These are phyloP conservation scores for Aspergillus eucalypticola DNA, from an alignment of 2,329 filamentous ascomycete genomes.

Conservation along the genomic window DNA sequence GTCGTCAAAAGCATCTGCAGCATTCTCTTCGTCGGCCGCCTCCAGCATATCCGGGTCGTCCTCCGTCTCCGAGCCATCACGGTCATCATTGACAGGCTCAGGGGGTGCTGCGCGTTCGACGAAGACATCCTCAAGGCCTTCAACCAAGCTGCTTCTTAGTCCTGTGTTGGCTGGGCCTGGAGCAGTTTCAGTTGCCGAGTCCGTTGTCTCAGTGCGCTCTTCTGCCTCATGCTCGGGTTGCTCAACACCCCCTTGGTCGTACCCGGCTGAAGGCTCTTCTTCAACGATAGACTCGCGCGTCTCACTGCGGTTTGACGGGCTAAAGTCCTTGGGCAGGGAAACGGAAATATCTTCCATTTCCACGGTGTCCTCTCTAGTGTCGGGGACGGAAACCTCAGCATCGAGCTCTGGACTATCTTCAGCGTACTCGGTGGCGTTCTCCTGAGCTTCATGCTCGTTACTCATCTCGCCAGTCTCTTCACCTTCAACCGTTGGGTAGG, in stretches of 20 bases:
- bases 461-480: neutral
- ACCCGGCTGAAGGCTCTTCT: neutral
- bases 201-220: neutral
- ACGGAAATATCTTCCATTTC: neutral
- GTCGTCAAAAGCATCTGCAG: neutral
- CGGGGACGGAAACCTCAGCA: neutral
- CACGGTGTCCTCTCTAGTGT: neutral
- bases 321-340: neutral
- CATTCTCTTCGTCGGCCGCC: neutral
- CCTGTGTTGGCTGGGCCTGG: neutral
- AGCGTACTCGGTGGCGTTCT: neutral
- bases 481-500: neutral
- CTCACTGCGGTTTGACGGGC: neutral
- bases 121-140: conserved; percentile 24
- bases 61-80: conserved; percentile 2
- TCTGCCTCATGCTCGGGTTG: neutral
- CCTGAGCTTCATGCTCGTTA: neutral
- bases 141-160: conserved; percentile 6
- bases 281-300: neutral
- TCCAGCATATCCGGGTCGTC: conserved; percentile 2
- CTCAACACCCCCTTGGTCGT: neutral
- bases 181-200: neutral
- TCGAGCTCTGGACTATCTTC: conserved; percentile 1
- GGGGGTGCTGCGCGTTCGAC: conserved; percentile 9
- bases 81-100: neutral